These are phyloP conservation scores for Colletotrichum eremochloae DNA, from an alignment of 2,329 filamentous ascomycete genomes.

Conservation along the genomic window DNA sequence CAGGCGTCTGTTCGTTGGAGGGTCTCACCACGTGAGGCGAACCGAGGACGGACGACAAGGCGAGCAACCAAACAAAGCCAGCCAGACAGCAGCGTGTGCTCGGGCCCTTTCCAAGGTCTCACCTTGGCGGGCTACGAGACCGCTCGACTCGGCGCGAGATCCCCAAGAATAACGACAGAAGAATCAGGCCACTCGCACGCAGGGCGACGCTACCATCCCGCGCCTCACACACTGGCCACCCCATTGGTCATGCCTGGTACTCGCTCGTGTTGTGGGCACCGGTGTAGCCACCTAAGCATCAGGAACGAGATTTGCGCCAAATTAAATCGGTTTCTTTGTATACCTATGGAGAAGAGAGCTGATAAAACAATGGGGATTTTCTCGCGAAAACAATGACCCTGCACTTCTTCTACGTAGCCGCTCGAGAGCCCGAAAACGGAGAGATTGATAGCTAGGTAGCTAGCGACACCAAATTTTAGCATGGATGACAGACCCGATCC, in stretches of 20 bases:
- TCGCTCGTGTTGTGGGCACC: constrained; percentile 7
- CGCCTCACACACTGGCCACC: constrained; percentile 18
- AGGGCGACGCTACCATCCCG: constrained; percentile 10
- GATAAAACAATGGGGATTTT: neutral
- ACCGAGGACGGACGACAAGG: constrained; percentile 30
- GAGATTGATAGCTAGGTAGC: neutral
- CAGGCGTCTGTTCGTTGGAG: constrained; percentile 18
- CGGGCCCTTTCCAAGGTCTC: constrained; percentile 12
- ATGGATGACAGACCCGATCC: neutral
- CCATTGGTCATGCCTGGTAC: constrained; percentile 9
- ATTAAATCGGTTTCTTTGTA: constrained; percentile 17
- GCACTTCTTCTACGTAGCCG: too few relatives aligned
- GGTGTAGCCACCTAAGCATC: neutral
- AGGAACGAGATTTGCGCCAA: neutral
- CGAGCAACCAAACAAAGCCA: constrained; percentile 5
- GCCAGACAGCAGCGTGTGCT: constrained; percentile 1
- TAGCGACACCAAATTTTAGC: neutral
- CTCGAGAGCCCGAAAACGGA: too few relatives aligned
- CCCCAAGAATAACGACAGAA: neutral
- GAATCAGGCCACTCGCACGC: constrained; percentile 27
- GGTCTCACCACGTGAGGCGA: constrained; percentile 31
- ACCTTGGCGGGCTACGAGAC: constrained; percentile 4
- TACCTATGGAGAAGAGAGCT: constrained; percentile 7
- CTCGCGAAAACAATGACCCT: neutral
- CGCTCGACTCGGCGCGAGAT: neutral